These are phyloP conservation scores for Peronospora destructor DNA, from an alignment of 352 stramenopile genomes.

Conservation along the genomic window DNA sequence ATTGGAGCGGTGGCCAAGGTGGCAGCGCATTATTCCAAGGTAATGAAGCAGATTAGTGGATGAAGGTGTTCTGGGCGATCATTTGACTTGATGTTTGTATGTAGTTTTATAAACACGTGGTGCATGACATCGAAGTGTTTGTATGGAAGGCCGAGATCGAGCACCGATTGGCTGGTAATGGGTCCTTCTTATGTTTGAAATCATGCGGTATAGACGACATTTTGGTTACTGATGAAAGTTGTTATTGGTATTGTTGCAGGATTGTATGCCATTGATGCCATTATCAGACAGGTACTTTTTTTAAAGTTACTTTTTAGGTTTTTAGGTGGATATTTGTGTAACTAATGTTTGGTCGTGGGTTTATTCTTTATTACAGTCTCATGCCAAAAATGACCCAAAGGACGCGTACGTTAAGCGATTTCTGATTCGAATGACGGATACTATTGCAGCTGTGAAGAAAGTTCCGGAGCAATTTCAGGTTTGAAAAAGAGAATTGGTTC, in stretches of 20 bases:
- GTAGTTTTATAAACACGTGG: conserved; percentile 83
- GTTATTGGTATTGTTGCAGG: conserved; percentile 28
- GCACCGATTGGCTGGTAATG: conserved; percentile 62
- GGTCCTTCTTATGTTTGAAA: conserved; percentile 3
- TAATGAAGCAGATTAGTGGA: conserved; percentile 11
- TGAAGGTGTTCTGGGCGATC: neutral
- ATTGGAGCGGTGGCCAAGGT: conserved; percentile 63
- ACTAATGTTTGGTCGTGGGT: neutral
- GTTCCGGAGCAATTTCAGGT: conserved; percentile 61
- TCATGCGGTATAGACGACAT: neutral
- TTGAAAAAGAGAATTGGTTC: conserved; percentile 1
- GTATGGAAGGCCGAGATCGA: conserved; percentile 80
- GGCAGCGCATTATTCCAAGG: conserved; percentile 69
- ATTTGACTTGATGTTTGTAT: conserved; percentile 23
- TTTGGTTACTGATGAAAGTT: neutral
- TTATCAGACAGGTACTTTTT: conserved; percentile 57
- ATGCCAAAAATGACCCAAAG: conserved; percentile 55
- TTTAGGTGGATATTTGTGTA: neutral
- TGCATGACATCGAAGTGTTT: conserved; percentile 81
- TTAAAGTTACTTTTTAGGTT: conserved; percentile 1
- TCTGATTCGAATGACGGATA: conserved; percentile 59
- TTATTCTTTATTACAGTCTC: conserved; percentile 33
- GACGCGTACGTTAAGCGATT: conserved; percentile 79
- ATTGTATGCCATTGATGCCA: conserved; percentile 77
- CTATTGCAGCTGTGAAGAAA: conserved; percentile 65